These are phyloP conservation scores for Pythium aquatile DNA, from an alignment of 352 stramenopile species.

Conservation along the genomic window DNA sequence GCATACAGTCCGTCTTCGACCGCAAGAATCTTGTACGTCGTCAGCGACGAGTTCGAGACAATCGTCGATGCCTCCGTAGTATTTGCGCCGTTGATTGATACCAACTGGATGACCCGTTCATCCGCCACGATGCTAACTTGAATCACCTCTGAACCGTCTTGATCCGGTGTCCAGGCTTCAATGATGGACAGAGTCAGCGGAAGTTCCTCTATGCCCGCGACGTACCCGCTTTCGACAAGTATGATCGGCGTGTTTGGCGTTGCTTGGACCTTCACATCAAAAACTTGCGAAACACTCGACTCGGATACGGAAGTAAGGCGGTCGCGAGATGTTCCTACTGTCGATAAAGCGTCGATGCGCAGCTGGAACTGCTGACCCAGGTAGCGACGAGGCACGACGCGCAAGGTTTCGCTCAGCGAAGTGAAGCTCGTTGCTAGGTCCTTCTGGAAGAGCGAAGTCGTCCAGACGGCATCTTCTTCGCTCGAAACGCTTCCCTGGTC, in stretches of 20 bases:
- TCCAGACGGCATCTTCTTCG: not conserved
- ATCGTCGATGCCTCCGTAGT: not conserved
- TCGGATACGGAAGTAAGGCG: not conserved
- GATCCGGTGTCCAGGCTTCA: slow-evolving; percentile 39
- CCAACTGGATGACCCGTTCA: slow-evolving; percentile 1
- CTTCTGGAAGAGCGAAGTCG: not conserved
- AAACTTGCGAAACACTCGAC: not conserved
- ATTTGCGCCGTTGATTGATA: not conserved
- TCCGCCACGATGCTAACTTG: slow-evolving; percentile 27
- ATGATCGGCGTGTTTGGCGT: slow-evolving; percentile 35
- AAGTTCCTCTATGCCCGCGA: slow-evolving; percentile 37
- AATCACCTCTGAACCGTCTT: slow-evolving; percentile 50
- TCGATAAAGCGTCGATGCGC: not conserved
- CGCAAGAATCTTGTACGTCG: not conserved
- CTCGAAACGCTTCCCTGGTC: not conserved
- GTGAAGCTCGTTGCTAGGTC: not conserved
- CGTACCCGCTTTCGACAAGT: slow-evolving; percentile 24
- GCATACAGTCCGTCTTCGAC: not conserved
- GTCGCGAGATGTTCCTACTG: not conserved
- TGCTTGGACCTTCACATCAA: slow-evolving; percentile 5
- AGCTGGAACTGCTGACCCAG: slow-evolving; percentile 9
- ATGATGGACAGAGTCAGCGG: slow-evolving; percentile 30
- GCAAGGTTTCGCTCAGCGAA: not conserved
- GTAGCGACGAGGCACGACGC: slow-evolving; percentile 3
- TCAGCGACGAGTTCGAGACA: not conserved